A percentile compares a stretch with the other conserved stretches of the same genome.
Conservation (phyloP, 1,139 yeast genomes). For the Entelexis paramagnoliae region DNA sequence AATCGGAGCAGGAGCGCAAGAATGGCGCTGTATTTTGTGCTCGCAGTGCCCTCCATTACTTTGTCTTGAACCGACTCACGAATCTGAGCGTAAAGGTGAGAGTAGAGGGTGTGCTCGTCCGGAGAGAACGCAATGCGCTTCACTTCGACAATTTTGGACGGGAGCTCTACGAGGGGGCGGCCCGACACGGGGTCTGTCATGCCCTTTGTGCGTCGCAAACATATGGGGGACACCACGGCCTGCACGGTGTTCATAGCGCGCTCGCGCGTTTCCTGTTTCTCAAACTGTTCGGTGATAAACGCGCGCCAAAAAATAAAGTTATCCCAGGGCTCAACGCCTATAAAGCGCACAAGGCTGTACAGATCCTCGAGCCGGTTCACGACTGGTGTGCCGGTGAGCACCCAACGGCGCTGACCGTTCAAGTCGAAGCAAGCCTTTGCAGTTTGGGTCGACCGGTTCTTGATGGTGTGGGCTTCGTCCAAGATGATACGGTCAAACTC, state of each 20-base stretch:
- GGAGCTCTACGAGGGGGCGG: conserved; percentile 61
- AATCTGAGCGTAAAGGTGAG: conserved; percentile 61
- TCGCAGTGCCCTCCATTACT: conserved; percentile 52
- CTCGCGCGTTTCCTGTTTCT: conserved; percentile 51
- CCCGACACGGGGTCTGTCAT: conserved; percentile 60
- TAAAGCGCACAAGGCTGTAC: conserved; percentile 63
- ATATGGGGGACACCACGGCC: conserved; percentile 71
- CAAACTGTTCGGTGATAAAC: conserved; percentile 77
- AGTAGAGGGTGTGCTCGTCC: conserved; percentile 56
- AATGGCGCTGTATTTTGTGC: conserved; percentile 67
- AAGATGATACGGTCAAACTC: conserved; percentile 68
- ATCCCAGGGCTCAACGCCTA: conserved; percentile 81
- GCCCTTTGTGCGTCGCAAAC: conserved; percentile 74
- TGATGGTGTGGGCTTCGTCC: conserved; percentile 88
- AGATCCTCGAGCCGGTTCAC: conserved; percentile 82
- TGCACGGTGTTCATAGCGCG: conserved; percentile 76
- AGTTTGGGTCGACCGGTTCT: conserved; percentile 71
- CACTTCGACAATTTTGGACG: conserved; percentile 61
- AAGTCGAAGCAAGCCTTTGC: conserved; percentile 69
- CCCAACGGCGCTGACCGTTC: conserved; percentile 63
- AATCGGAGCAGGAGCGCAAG: conserved; percentile 72
- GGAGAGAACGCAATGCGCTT: conserved; percentile 58
- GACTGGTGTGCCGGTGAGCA: conserved; percentile 89
- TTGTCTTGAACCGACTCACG: conserved; percentile 58
- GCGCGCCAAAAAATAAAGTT: conserved; percentile 82